Evolutionary conservation across 2,329 filamentous ascomycete species (phyloP), one percentile per base, ranked within the genome.

Genomic region (Stachybotrys echinatus): DNA sequence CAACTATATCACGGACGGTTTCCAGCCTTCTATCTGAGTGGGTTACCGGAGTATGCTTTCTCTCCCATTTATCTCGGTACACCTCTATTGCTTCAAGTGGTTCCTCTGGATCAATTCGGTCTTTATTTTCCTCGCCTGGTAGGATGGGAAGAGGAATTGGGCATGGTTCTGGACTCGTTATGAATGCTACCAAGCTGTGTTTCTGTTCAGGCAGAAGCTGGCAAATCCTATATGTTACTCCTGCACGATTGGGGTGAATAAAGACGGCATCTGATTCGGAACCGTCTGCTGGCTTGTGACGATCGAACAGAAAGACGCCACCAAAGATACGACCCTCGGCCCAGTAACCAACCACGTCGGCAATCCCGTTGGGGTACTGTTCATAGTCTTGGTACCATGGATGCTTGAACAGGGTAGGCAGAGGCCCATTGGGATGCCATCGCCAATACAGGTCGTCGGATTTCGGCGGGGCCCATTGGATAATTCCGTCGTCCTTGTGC

Each of bases 21-120:
- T 23, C 37, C n/a, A 46, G 23, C 23, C 44, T 34, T 20, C 12
- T 7, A 19, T 46, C 44, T 10, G 17, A 34, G 23, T 18, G 17
- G 10, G 23, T 8, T 3, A 19, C 10, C 5, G 44, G 23, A 21
- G 14, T 14, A 18, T 37, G 19, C 71, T 65, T 42, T 58, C 63
- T 53, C 43, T 65, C 63, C 62, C 61, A 65, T 12, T 44, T 22
- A 42, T 65, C 58, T 8, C 62, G 55, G 46, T 62, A 66, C 1
- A 66, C 55, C 2, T 58, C 57, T 0, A 57, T 63, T 1, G 45
- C 45, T 3, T 38, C 23, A 14, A 62, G 56, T 0, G 53, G 52
- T 34, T 62, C 59, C 23, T 64, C 59, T 1, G 61, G 58, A 20
- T 65, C 63, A 4, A 64, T 52, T 7, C 61, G 57, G 6, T 42